Base-by-base conservation (phyloP, 2,329 filamentous ascomycete species). In the Aspergillus versicolor region DNA sequence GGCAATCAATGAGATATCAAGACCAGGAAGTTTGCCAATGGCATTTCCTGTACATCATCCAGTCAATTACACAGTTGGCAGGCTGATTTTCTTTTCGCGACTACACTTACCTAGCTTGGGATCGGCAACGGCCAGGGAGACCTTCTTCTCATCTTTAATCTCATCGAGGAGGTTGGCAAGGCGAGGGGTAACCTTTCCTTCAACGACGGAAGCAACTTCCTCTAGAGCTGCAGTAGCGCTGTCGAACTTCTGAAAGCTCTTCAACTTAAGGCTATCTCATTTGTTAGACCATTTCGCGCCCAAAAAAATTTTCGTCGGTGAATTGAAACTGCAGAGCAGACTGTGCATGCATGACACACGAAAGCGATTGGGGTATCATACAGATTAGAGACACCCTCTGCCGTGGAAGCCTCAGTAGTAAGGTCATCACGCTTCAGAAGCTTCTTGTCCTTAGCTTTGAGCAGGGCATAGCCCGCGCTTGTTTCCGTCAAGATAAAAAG, bases 361-460 rank as follows among this genome's bases (percentile, higher is more conserved):
- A 17, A 12, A 19, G 11, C 46, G 45, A 57, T 54, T 54, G 50
- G 37, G 22, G 12, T 56, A 54, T 84, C 89, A 82, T 82, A 93
- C 89, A 96, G 85, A 69, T 90, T 89, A 68, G 91, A 90, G 63
- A 96, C 85, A 69, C 90, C 90, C 76, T 97, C 92, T 37, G 91
- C 87, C 59, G 88, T 89, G 64, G 87, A 84, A 61, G 92, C 83
- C 74, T 94, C 87, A 62, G 86, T 82, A 53, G 85, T 83, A 62
- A 96, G 78, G 71, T 92, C 87, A 78, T 93, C 89, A 71, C 89
- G 88, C 78, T 96, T 94, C 65, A 99, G 83, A 59, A 97, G 85
- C 83, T 97, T 97, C 86, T 97, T 97, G 84, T 97, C 93, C 77
- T 92, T 91, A 69, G 93, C 90, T 84, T 99, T 97, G 82, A 99